A percentile compares a stretch with the other conserved stretches of the same genome.
Conservation (phyloP, 2,329 filamentous ascomycete genomes). For the Teratosphaeria viscida region DNA sequence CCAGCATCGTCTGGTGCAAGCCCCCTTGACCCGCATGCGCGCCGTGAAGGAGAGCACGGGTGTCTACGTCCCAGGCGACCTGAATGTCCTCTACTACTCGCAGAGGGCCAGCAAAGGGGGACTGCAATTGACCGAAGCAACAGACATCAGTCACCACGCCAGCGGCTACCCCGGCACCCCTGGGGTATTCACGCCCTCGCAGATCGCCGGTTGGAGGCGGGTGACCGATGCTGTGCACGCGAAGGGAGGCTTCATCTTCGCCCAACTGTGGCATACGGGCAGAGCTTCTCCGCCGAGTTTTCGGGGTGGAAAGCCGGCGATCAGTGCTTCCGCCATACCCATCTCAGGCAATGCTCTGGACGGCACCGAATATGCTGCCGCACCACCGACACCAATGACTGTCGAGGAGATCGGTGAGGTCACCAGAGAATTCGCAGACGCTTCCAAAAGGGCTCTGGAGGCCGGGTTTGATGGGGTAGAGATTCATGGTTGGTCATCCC, state of each 20-base stretch:
- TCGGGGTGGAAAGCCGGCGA: constrained; percentile 10
- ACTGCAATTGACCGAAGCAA: constrained; percentile 47
- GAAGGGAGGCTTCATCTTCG: constrained; percentile 51
- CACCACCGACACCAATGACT: constrained; percentile 26
- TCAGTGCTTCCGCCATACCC: constrained; percentile 24
- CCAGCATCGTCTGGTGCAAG: constrained; percentile 28
- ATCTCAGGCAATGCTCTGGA: constrained; percentile 19
- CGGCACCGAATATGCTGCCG: constrained; percentile 24
- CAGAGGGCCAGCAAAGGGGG: constrained; percentile 44
- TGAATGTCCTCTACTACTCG: constrained; percentile 41
- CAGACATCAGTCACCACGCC: constrained; percentile 34
- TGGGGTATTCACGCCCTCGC: constrained; percentile 45
- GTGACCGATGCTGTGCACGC: constrained; percentile 53
- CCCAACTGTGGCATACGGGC: constrained; percentile 52
- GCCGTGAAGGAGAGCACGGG: constrained; percentile 25
- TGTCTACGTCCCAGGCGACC: constrained; percentile 34
- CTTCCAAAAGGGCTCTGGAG: constrained; percentile 31
- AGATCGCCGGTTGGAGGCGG: constrained; percentile 48
- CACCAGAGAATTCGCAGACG: constrained; percentile 26
- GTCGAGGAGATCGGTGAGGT: constrained; percentile 26
- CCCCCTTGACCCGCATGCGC: constrained; percentile 32
- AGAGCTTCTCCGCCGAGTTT: constrained; percentile 27
- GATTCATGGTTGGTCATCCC: constrained; percentile 20
- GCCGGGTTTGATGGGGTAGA: constrained; percentile 52
- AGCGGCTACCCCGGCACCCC: constrained; percentile 43